Conservation (phyloP, 495 filamentous ascomycete species). For the Xylaria acuta region DNA sequence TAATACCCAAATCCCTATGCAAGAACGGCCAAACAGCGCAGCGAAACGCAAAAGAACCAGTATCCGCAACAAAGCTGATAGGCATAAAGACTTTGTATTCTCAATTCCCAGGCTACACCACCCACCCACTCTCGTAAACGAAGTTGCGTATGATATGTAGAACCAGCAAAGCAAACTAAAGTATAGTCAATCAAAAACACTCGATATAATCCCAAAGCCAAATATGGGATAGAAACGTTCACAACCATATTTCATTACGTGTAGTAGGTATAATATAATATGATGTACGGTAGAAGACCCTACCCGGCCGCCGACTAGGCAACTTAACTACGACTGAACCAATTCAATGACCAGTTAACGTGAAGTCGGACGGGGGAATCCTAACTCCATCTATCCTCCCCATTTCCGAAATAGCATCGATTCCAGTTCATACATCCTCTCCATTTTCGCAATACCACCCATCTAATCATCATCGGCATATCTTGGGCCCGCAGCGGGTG, state of each 20-base stretch:
- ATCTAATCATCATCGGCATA: slow-evolving; percentile 59
- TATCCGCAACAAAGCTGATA: background rate
- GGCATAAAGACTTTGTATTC: background rate
- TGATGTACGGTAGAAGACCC: background rate
- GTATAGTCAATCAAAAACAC: background rate
- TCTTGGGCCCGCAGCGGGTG: slow-evolving; percentile 71
- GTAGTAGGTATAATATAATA: background rate
- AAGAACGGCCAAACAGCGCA: background rate
- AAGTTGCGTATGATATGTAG: background rate
- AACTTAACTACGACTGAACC: background rate
- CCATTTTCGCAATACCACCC: background rate
- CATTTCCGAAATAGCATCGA: background rate
- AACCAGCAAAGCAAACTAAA: background rate
- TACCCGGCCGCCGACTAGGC: background rate
- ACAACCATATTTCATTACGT: background rate
- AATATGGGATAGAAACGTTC: background rate
- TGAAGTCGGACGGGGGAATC: slow-evolving; percentile 7
- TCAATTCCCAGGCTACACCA: background rate
- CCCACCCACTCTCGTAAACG: background rate
- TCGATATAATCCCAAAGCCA: background rate
- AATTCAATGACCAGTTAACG: background rate
- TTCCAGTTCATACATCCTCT: background rate
- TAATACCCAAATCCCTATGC: background rate
- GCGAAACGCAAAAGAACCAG: background rate
- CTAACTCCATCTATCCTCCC: slow-evolving; percentile 9